These are phyloP conservation scores for Teunomyces gatunensis DNA, from an alignment of 805 yeast species.

Conservation along the genomic window DNA sequence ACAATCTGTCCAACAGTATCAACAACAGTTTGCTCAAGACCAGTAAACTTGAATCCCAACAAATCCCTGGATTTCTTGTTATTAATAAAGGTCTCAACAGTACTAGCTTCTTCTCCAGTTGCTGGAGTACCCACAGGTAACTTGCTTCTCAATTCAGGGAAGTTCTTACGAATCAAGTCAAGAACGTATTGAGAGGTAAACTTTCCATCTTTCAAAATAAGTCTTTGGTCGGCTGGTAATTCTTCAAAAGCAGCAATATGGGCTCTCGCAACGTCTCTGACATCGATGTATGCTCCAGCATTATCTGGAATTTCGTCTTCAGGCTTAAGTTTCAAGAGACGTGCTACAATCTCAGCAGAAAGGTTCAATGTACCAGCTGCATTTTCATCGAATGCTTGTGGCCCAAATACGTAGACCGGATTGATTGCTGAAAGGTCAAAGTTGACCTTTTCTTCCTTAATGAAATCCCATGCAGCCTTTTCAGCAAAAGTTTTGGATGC, in stretches of 20 bases:
- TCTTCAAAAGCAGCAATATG: slow-evolving; percentile 16
- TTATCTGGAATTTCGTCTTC: slow-evolving; percentile 3
- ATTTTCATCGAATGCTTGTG: slow-evolving; percentile 33
- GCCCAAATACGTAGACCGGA: slow-evolving; percentile 42
- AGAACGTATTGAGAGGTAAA: slow-evolving; percentile 19
- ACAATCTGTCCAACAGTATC: slow-evolving; percentile 22
- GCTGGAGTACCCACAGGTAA: slow-evolving; percentile 19
- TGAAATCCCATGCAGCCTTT: slow-evolving; percentile 55
- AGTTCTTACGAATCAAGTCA: slow-evolving; percentile 18
- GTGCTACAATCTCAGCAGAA: slow-evolving; percentile 40
- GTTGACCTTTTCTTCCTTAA: slow-evolving; percentile 19
- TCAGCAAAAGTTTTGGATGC: slow-evolving; percentile 43
- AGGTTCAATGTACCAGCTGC: slow-evolving; percentile 34
- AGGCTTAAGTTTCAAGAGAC: slow-evolving; percentile 29
- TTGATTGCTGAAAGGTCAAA: slow-evolving; percentile 24
- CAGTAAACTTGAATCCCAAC: slow-evolving; percentile 18
- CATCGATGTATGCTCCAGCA: slow-evolving; percentile 12
- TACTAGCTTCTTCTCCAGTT: slow-evolving; percentile 8
- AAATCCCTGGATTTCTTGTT: slow-evolving; percentile 15
- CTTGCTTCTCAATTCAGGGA: slow-evolving; percentile 17
- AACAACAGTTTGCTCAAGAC: slow-evolving; percentile 20
- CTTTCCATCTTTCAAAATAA: slow-evolving; percentile 10
- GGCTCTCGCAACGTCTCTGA: slow-evolving; percentile 21
- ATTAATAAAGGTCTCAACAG: slow-evolving; percentile 10
- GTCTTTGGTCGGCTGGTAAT: slow-evolving; percentile 10